Conservation (phyloP, 1,284 basidiomycete genomes). For the Xanthoconium separans region DNA sequence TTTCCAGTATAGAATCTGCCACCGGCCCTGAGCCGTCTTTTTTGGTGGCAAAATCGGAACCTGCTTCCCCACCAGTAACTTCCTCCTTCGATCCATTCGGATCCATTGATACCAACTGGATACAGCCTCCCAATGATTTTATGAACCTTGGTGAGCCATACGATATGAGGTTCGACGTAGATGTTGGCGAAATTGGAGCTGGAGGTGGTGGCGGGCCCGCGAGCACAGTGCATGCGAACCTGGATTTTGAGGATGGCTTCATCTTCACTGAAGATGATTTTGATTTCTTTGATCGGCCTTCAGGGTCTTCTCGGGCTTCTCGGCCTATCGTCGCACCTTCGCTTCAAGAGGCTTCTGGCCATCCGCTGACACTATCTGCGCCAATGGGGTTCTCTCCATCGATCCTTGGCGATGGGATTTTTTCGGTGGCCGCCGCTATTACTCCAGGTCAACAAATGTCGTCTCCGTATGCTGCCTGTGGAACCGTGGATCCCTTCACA, state of each 20-base stretch:
- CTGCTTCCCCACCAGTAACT: conserved; percentile 15
- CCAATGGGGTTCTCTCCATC: conserved; percentile 34
- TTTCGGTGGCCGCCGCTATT: conserved; percentile 29
- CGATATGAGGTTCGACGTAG: conserved; percentile 47
- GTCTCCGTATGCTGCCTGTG: conserved; percentile 30
- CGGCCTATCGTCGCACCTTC: conserved; percentile 9
- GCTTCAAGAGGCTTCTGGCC: conserved; percentile 18
- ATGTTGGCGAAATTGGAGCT: conserved; percentile 38
- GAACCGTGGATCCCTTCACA: conserved; percentile 31
- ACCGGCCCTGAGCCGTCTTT: conserved; percentile 6
- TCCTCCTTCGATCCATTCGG: conserved; percentile 39
- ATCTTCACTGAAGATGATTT: conserved; percentile 82
- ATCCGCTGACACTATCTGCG: conserved; percentile 28
- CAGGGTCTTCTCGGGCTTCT: conserved; percentile 22
- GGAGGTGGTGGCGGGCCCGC: conserved; percentile 30
- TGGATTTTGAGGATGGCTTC: conserved; percentile 64
- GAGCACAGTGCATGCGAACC: conserved; percentile 31
- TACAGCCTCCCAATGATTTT: conserved; percentile 40
- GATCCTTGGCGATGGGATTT: conserved; percentile 29
- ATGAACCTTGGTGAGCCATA: conserved; percentile 45
- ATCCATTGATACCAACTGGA: conserved; percentile 43
- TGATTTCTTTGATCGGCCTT: conserved; percentile 66
- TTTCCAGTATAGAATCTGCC: conserved; percentile 25
- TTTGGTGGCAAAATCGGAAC: conserved; percentile 11
- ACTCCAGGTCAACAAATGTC: conserved; percentile 23